phyloP scores from a whole-genome alignment of 2,329 filamentous ascomycete genomes.

The Paecilomyces fulvus region DNA sequence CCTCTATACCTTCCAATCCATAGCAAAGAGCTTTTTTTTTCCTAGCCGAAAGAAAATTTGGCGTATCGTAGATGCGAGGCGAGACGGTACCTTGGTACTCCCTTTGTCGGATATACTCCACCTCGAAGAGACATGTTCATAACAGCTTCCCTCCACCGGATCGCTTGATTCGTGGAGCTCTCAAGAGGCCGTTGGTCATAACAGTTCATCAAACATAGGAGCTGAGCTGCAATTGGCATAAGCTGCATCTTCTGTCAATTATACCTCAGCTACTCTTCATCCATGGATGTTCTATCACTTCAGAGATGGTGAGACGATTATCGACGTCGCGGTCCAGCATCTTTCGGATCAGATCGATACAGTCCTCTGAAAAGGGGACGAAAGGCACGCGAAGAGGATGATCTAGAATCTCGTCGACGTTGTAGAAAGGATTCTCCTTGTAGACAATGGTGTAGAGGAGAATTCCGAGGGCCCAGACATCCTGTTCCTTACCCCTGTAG shows the following conservation, averaged over 20 bases:
- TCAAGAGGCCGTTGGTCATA: not conserved
- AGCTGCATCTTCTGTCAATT: not conserved
- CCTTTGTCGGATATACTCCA: not conserved
- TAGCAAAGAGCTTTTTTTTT: not conserved
- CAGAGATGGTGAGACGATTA: constrained; percentile 72
- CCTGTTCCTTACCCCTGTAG: constrained; percentile 93
- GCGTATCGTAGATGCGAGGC: constrained; percentile 1
- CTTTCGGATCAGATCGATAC: constrained; percentile 78
- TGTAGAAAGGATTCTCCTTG: constrained; percentile 99
- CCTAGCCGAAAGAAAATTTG: not conserved
- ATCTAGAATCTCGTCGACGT: constrained; percentile 98
- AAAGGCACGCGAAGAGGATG: constrained; percentile 85
- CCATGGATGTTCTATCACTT: constrained; percentile 89
- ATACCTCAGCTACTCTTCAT: constrained; percentile 22
- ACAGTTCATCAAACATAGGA: not conserved
- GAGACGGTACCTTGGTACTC: not conserved
- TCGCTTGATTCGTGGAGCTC: not conserved
- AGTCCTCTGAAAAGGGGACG: constrained; percentile 60
- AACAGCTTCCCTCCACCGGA: not conserved
- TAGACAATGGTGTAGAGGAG: constrained; percentile 97
- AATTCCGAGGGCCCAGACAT: constrained; percentile 96
- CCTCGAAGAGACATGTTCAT: not conserved
- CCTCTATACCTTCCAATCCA: not conserved
- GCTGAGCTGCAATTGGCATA: not conserved
- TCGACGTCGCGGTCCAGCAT: constrained; percentile 92